Base-by-base conservation (phyloP, 2,329 filamentous ascomycete species). In the Leptographium flavum region DNA sequence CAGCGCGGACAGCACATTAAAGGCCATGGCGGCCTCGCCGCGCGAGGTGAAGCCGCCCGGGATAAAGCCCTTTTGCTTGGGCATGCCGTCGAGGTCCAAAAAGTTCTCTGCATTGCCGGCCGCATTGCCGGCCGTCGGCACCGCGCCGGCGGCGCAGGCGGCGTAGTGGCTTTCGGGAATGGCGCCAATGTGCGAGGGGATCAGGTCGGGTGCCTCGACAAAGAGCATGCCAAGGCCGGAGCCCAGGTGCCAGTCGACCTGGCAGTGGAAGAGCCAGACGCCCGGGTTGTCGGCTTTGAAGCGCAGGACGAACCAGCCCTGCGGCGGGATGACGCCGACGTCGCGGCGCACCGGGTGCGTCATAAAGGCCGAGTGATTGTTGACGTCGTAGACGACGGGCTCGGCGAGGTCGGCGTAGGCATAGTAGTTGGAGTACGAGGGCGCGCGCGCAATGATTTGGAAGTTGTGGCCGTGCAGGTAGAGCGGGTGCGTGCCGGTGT, bases 401-500 rank as follows among this genome's bases (percentile, higher is more conserved):
- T 63, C 21, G 68, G 61, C 13, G n/a, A n/a, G n/a, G 65, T 63
- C 17, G 66, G 63, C 5, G 69, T 67, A 51, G 75, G 17, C 21
- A 17, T 36, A 36, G 19, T 36, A 81, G 2, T 74, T 79, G 1
- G 67, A 63, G 0, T 64, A 71, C 1, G 79, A 69, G 30, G 79
- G 76, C 0, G 59, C 8, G 25, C 81, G 76, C 50, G 73, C 67
- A 31, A 86, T 58, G 4, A 80, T 67, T 59, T 49, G 47, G 63
- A 87, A 87, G 52, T 74, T 67, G 58, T 87, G 82, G 0, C 83
- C 83, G 63, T 92, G 87, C 1, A 93, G 58, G 54, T 85, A 83
- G 66, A 87, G 87, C 4, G 76, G 86, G 54, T 87, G 82, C 8
- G 76, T 79, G 37, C 84, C 66, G 48, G 70, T 59, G 53, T 90